A percentile compares a stretch with the other conserved stretches of the same genome.
Conservation (phyloP, 1,139 yeast genomes). For the Nakaseomyces delphensis region DNA sequence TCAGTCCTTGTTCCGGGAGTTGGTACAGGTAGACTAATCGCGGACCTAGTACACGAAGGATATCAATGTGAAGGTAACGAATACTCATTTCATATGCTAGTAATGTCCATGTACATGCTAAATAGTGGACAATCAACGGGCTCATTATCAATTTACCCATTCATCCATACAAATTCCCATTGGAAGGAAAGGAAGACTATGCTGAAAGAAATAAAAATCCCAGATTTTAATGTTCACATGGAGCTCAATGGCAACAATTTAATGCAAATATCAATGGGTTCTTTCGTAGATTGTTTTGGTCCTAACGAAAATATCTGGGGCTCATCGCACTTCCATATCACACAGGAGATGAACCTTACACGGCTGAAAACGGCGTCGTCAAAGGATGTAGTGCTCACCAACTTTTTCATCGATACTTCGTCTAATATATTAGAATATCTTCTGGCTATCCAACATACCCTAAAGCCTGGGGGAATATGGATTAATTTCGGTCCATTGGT, state of each 20-base stretch:
- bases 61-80: conserved; percentile 81
- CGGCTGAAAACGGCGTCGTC: conserved; percentile 34
- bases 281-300: conserved; percentile 70
- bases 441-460: conserved; percentile 44
- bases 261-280: conserved; percentile 75
- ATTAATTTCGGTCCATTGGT: conserved; percentile 76
- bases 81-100: conserved; percentile 70
- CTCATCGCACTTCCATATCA: conserved; percentile 37
- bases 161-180: conserved; percentile 45
- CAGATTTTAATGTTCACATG: conserved; percentile 42
- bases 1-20: conserved; percentile 72
- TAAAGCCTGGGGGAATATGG: conserved; percentile 59
- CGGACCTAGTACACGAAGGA: conserved; percentile 59
- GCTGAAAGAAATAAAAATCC: conserved; percentile 43
- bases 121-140: conserved; percentile 42
- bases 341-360: conserved; percentile 32
- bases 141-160: conserved; percentile 44
- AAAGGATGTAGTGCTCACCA: conserved; percentile 55
- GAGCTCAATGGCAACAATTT: conserved; percentile 42
- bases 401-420: conserved; percentile 76
- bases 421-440: conserved; percentile 64
- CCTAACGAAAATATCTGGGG: conserved; percentile 34
- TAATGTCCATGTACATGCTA: conserved; percentile 55
- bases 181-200: conserved; percentile 40
- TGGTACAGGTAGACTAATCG: conserved; percentile 73